Percentiles rank a stretch among this genome's conserved stretches.
These are phyloP conservation scores for Microcyclospora tardicrescens DNA, from an alignment of 2,329 filamentous ascomycete species.

Conservation along the genomic window DNA sequence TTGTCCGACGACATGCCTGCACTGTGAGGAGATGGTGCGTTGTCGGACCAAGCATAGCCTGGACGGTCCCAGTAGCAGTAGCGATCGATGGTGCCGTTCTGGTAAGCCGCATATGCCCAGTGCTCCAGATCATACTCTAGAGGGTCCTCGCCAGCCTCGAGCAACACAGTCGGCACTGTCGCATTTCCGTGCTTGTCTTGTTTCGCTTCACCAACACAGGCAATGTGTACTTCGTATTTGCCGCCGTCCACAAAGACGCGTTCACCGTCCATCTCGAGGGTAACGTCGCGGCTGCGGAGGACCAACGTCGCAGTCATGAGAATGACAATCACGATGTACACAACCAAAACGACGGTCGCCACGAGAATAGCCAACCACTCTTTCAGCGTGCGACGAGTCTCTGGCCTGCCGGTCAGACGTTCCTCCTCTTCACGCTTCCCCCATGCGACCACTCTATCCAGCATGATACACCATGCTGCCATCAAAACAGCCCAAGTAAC, in stretches of 20 bases:
- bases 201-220: constrained; percentile 61
- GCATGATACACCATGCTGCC: constrained; percentile 62
- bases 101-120: constrained; percentile 62
- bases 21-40: constrained; percentile 83
- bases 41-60: constrained; percentile 78
- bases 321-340: constrained; percentile 55
- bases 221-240: constrained; percentile 78
- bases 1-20: constrained; percentile 87
- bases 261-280: constrained; percentile 58
- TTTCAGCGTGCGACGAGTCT: constrained; percentile 65
- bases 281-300: constrained; percentile 66
- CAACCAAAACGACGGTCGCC: constrained; percentile 56
- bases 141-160: constrained; percentile 72
- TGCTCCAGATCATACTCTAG: constrained; percentile 68
- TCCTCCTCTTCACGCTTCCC: constrained; percentile 90
- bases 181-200: constrained; percentile 40
- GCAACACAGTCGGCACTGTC: constrained; percentile 61
- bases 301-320: constrained; percentile 70
- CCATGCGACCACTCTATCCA: constrained; percentile 75
- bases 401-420: constrained; percentile 74
- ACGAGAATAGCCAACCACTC: constrained; percentile 76
- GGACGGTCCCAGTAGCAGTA: constrained; percentile 96
- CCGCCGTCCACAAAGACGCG: constrained; percentile 68
- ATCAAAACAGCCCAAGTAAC: constrained; percentile 74
- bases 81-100: constrained; percentile 68